Conservation (phyloP, 768 basidiomycete species). For the Coprinopsis sp. region DNA sequence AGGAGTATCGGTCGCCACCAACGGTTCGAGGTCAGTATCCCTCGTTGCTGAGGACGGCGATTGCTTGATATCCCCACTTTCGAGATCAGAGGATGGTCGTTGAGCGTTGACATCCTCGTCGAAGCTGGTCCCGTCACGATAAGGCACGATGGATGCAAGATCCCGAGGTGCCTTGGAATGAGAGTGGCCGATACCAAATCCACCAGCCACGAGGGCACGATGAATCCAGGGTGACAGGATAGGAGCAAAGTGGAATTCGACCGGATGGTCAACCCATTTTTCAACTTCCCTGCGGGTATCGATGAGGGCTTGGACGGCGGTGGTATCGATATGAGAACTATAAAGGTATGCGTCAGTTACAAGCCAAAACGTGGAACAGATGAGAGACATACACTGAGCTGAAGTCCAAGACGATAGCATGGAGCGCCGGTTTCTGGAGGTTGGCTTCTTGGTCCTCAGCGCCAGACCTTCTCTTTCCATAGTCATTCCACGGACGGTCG, state of each 20-base stretch:
- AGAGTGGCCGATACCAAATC: conserved; percentile 74
- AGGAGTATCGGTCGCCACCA: conserved; percentile 57
- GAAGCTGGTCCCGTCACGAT: conserved; percentile 37
- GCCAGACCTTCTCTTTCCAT: conserved; percentile 57
- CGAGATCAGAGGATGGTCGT: conserved; percentile 17
- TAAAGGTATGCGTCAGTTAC: background rate
- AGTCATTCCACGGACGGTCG: conserved; percentile 94
- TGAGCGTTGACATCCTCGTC: conserved; percentile 21
- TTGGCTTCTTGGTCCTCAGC: conserved; percentile 47
- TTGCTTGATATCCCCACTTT: conserved; percentile 34
- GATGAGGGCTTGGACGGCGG: conserved; percentile 85
- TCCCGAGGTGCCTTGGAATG: conserved; percentile 45
- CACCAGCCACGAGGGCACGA: conserved; percentile 82
- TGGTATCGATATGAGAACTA: conserved; percentile 87
- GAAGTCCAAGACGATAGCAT: conserved; percentile 90
- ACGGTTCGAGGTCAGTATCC: conserved; percentile 28
- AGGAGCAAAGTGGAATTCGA: conserved; percentile 94
- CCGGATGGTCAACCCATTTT: conserved; percentile 71
- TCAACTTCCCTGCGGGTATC: conserved; percentile 88
- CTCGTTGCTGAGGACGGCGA: conserved; percentile 8
- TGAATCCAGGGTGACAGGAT: conserved; percentile 92
- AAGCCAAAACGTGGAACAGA: background rate
- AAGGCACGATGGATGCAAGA: conserved; percentile 74
- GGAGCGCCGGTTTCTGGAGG: conserved; percentile 57
- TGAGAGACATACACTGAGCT: conserved; percentile 58